Evolutionary conservation across 441 rosid genomes (phyloP).

Genomic region (Pelargonium myrrhifolium): DNA sequence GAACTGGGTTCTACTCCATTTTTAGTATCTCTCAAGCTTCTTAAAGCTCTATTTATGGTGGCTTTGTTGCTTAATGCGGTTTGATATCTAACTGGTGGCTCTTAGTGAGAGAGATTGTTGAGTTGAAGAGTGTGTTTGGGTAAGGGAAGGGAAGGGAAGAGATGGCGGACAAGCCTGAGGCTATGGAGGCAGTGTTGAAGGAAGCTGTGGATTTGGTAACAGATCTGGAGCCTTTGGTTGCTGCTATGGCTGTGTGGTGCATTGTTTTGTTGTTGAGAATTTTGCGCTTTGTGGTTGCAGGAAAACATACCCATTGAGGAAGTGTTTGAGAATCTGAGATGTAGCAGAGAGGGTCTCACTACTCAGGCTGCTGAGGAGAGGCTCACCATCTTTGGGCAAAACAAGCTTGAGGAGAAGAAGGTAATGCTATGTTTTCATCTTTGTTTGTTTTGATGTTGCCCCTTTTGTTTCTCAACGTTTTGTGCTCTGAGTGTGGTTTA

Average conservation of each 20-base stretch:
- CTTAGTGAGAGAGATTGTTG: neutral
- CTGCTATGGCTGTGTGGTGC: constrained; percentile 14
- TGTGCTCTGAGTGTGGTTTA: neutral
- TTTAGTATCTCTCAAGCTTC: neutral
- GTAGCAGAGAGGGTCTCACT: constrained; percentile 41
- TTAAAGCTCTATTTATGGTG: neutral
- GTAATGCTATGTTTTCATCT: neutral
- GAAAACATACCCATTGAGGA: constrained; percentile 48
- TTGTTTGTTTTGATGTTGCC: neutral
- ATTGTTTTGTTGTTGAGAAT: neutral
- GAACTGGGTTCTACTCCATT: neutral
- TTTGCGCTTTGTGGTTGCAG: constrained; percentile 20
- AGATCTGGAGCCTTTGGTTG: constrained; percentile 18
- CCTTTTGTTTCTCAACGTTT: neutral
- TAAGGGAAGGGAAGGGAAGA: neutral
- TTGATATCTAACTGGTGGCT: too few relatives aligned
- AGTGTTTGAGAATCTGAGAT: constrained; percentile 41
- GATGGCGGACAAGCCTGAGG: constrained; percentile 19
- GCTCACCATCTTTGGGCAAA: constrained; percentile 44
- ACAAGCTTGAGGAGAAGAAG: constrained; percentile 58
- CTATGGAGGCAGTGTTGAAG: constrained; percentile 24
- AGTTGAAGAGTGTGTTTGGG: neutral
- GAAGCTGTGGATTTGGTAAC: constrained; percentile 36
- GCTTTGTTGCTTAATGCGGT: too few relatives aligned
- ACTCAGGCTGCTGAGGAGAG: constrained; percentile 42